A percentile compares a stretch with the other conserved stretches of the same genome.
Conservation (phyloP, 2,329 filamentous ascomycete species). For the Fusarium newnesense region DNA sequence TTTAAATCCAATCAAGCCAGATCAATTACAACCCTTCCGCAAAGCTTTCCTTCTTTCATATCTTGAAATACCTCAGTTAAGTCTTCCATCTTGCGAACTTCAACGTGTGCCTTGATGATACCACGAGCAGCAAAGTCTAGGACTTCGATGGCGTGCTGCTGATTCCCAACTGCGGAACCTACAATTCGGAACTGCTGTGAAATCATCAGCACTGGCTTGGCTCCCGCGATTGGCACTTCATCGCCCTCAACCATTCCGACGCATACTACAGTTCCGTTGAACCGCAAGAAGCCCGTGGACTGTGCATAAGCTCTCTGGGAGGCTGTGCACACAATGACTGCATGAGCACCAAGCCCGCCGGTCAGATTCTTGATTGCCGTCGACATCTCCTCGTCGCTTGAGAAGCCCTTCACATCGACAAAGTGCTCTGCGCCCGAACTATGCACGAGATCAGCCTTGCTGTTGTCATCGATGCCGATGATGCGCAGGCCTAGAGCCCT, state of each 20-base stretch:
- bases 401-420: neutral
- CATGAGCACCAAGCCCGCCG: rapidly evolving
- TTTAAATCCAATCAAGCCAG: neutral
- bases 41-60: neutral
- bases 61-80: neutral
- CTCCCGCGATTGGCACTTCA: rapidly evolving
- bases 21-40: neutral
- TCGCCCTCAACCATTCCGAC: neutral
- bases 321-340: neutral
- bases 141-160: rapidly evolving
- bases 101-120: neutral
- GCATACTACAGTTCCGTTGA: neutral
- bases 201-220: neutral
- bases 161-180: neutral
- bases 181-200: neutral
- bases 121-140: neutral
- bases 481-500: neutral
- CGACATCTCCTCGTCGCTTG: neutral
- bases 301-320: neutral
- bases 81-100: neutral
- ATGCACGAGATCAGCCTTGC: neutral
- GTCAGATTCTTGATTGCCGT: neutral
- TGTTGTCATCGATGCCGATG: rapidly evolving
- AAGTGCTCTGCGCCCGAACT: neutral
- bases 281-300: neutral